Conservation (phyloP, 371 early-diverging fungal species). For the Zychaea mexicana region DNA sequence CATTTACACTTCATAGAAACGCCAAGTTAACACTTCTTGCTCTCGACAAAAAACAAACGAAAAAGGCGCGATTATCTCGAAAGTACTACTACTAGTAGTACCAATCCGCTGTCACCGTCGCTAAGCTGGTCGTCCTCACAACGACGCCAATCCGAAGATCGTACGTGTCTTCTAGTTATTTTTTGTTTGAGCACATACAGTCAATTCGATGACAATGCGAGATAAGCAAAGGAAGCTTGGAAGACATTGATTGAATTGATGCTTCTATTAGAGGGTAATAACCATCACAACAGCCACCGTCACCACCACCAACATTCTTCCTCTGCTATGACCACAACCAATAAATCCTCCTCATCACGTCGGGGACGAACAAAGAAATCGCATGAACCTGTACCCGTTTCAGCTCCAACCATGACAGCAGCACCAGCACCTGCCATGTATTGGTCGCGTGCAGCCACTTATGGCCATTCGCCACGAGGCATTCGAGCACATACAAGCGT, state of each 20-base stretch:
- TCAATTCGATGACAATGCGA: too few species aligned
- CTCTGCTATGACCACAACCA: too few species aligned
- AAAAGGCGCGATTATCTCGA: background rate
- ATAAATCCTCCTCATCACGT: too few species aligned
- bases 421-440: slow-evolving; percentile 87
- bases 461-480: slow-evolving; percentile 68
- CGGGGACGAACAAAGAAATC: background rate
- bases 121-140: background rate
- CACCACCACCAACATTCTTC: background rate
- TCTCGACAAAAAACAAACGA: background rate
- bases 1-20: background rate
- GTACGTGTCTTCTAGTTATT: background rate
- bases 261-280: background rate
- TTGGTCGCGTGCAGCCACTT: slow-evolving; percentile 69
- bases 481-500: slow-evolving; percentile 82
- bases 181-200: background rate
- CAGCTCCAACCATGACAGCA: background rate
- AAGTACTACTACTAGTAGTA: background rate
- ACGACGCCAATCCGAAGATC: slow-evolving; percentile 1
- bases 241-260: background rate
- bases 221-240: too few species aligned
- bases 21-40: background rate
- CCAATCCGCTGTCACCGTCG: background rate
- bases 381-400: background rate
- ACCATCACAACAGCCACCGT: background rate